phyloP scores from a whole-genome alignment of 768 basidiomycete species.

The Tricholoma bakamatsutake region DNA sequence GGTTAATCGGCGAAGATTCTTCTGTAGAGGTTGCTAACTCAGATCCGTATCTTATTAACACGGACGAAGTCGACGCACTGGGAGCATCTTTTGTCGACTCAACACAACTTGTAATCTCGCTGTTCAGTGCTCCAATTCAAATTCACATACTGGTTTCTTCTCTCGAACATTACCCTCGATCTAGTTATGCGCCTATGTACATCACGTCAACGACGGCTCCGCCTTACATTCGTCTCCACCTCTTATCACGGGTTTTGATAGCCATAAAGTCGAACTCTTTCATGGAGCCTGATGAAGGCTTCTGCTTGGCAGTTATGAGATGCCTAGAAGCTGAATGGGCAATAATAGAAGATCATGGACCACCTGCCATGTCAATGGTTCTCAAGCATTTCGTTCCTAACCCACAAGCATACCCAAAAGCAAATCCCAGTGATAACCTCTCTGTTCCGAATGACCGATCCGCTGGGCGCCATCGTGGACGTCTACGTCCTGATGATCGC shows the following conservation, averaged over 20 bases:
- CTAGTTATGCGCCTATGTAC: conserved; percentile 64
- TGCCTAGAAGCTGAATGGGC: conserved; percentile 70
- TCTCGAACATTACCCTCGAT: conserved; percentile 35
- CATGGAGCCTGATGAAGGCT: conserved; percentile 61
- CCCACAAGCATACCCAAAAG: neutral
- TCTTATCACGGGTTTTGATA: conserved; percentile 61
- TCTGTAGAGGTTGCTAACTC: conserved; percentile 3
- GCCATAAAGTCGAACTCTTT: conserved; percentile 50
- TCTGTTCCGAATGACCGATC: neutral
- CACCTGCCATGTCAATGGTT: conserved; percentile 69
- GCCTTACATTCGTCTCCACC: conserved; percentile 78
- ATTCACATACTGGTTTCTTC: conserved; percentile 60
- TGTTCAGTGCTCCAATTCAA: conserved; percentile 57
- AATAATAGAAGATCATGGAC: conserved; percentile 56
- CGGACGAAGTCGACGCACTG: conserved; percentile 48
- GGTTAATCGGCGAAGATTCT: conserved; percentile 43
- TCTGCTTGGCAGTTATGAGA: conserved; percentile 66
- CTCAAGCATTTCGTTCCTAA: conserved; percentile 51
- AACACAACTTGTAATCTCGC: conserved; percentile 50
- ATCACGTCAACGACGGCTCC: conserved; percentile 63
- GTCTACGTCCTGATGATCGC: conserved; percentile 32
- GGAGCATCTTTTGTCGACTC: conserved; percentile 44
- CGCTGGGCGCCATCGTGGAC: neutral
- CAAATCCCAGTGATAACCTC: neutral
- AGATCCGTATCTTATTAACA: conserved; percentile 29